These are phyloP conservation scores for Diplogelasinospora grovesii DNA, from an alignment of 495 filamentous ascomycete species.

Conservation along the genomic window DNA sequence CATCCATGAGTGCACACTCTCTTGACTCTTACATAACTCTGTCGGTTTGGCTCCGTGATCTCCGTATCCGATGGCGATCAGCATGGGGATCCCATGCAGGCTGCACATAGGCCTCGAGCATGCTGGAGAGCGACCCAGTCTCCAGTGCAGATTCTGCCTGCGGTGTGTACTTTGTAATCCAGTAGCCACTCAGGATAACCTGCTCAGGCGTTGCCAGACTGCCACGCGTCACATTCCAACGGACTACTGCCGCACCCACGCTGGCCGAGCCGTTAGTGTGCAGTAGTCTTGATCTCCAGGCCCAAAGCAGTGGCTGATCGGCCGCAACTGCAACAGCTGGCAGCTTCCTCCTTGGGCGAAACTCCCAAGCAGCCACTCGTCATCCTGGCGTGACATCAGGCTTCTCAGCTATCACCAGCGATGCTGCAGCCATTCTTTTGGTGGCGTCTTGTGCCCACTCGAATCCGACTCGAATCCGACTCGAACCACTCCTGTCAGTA, in stretches of 20 bases:
- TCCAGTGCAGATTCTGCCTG: too few species aligned
- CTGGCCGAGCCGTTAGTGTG: too few species aligned
- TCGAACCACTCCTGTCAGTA: too few species aligned
- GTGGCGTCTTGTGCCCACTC: slow-evolving; percentile 2
- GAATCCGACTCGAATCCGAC: too few species aligned
- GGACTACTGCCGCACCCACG: too few species aligned
- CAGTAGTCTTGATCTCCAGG: slow-evolving; percentile 10
- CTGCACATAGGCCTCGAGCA: background rate
- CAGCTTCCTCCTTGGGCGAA: slow-evolving; percentile 14
- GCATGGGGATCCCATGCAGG: slow-evolving; percentile 7
- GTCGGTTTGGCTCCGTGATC: too few species aligned
- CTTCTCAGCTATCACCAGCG: slow-evolving; percentile 3
- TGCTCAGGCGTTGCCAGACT: too few species aligned
- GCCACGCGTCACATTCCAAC: too few species aligned
- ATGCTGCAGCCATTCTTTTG: background rate
- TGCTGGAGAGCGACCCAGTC: background rate
- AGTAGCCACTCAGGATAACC: too few species aligned
- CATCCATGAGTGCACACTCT: too few species aligned
- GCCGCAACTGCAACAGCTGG: slow-evolving; percentile 1
- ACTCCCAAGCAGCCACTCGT: slow-evolving; percentile 3
- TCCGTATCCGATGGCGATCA: slow-evolving; percentile 6
- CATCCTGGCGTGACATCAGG: slow-evolving; percentile 2
- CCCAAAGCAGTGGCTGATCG: slow-evolving; percentile 8
- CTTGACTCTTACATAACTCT: too few species aligned
- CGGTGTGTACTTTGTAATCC: too few species aligned